Conservation (phyloP, 352 stramenopile genomes). For the Phytopythium sindhum region DNA sequence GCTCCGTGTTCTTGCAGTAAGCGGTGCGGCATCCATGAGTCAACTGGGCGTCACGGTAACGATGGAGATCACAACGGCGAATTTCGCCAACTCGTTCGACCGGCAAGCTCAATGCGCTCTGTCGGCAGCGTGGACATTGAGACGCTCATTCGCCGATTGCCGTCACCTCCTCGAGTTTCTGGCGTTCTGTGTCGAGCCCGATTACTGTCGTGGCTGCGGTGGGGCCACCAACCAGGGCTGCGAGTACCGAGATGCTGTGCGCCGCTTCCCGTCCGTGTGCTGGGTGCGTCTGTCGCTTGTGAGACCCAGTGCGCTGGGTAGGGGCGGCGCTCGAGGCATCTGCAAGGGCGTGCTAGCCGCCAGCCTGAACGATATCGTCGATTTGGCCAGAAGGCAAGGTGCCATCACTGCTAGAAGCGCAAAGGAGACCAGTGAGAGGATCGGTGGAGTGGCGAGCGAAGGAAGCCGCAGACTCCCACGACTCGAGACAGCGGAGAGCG, state of each 20-base stretch:
- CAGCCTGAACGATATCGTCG: slow-evolving; percentile 3
- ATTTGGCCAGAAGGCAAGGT: not conserved
- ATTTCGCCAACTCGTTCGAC: not conserved
- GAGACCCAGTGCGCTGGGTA: not conserved
- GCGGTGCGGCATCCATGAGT: not conserved
- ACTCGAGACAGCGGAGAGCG: not conserved
- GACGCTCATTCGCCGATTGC: not conserved
- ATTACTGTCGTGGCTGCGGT: not conserved
- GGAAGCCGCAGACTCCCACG: not conserved
- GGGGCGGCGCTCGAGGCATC: not conserved
- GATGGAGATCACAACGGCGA: not conserved
- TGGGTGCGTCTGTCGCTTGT: not conserved
- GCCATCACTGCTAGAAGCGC: not conserved
- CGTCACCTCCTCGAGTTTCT: not conserved
- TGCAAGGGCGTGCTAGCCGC: not conserved
- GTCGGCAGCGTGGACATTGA: not conserved
- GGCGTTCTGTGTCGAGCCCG: not conserved
- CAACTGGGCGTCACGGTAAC: not conserved
- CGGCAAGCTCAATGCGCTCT: not conserved
- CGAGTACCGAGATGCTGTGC: not conserved
- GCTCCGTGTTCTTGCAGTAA: not conserved
- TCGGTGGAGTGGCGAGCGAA: not conserved
- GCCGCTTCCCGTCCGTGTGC: not conserved
- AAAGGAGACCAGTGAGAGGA: not conserved
- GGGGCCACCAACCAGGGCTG: not conserved